Conservation (phyloP, 2,329 filamentous ascomycete genomes). For the Venturia aucupariae region DNA sequence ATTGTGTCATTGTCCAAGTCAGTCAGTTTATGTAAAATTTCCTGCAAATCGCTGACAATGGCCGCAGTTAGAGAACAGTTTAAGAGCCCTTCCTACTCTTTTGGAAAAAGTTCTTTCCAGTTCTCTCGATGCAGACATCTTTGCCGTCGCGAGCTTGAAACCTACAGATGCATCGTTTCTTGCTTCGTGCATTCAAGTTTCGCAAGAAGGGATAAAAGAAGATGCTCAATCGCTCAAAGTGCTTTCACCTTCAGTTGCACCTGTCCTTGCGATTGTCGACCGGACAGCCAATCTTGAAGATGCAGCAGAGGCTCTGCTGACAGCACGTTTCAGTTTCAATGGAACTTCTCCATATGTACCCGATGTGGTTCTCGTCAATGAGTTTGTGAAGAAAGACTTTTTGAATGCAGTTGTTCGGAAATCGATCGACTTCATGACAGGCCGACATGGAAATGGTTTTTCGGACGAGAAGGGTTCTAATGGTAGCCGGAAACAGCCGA, state of each 20-base stretch:
- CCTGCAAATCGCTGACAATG: not conserved
- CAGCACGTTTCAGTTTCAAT: conserved; percentile 45
- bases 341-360: conserved; percentile 53
- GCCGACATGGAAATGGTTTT: conserved; percentile 19
- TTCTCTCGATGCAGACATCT: conserved; percentile 41
- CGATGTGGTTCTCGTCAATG: conserved; percentile 55
- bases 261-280: conserved; percentile 50
- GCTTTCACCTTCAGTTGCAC: conserved; percentile 25
- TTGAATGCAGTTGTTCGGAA: conserved; percentile 35
- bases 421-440: conserved; percentile 3
- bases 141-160: conserved; percentile 32
- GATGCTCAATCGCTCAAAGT: conserved; percentile 17
- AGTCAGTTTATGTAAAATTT: conserved; percentile 18
- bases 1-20: conserved; percentile 43
- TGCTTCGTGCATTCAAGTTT: conserved; percentile 23
- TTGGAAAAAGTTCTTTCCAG: conserved; percentile 31
- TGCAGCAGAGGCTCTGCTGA: conserved; percentile 45
- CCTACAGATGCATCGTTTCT: conserved; percentile 23
- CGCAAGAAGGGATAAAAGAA: conserved; percentile 23
- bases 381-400: conserved; percentile 49
- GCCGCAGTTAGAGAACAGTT: not conserved
- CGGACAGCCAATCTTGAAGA: conserved; percentile 45
- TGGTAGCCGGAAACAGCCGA: conserved; percentile 17
- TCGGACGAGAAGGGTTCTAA: conserved; percentile 22
- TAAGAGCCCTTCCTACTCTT: conserved; percentile 25